Evolutionary conservation across 2,329 filamentous ascomycete species (phyloP), one percentile per base, ranked within the genome.

Genomic region (Microdochium nivale): DNA sequence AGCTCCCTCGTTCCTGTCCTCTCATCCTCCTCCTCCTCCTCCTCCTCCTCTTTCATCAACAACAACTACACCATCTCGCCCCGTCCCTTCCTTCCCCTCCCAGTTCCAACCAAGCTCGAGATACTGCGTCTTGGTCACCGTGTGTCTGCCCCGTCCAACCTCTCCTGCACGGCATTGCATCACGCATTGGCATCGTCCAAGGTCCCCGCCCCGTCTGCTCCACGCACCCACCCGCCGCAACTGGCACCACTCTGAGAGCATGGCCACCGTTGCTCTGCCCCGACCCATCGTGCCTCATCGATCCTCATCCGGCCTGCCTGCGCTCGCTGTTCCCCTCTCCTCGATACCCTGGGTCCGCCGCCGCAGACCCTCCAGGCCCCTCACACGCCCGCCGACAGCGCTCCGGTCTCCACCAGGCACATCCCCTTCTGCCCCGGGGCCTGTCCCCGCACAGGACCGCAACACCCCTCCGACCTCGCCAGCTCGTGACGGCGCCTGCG

Each of bases 361-460:
- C 60, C n/a, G n/a, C n/a, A n/a, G n/a, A n/a, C n/a, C n/a, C n/a
- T n/a, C n/a, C n/a, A n/a, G n/a, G n/a, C n/a, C n/a, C 61, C 49
- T 62, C 46, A 27, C 23, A 23, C 7, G 14, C 21, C 25, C 9
- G 44, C 44, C 13, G 44, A 47, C 44, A 47, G 62, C 25, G 51
- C 55, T 1, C 63, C 87, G 7, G 76, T 94, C 24, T 89, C 90
- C 10, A 96, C 95, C 71, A 95, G 94, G 69, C 90, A 96, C 69
- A 76, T 96, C 24, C 90, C 91, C n/a, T 74, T 86, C 59, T 96
- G 90, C 69, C 87, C 90, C 90, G 1, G 90, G 90, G 1, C 86
- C 88, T 55, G 81, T 73, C 57, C 75, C 66, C 48, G 70, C 67
- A 51, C 74, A 74, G 60, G 77, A 75, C 53, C 76, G 79, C 48